These are phyloP conservation scores for Ricinus communis DNA, from an alignment of 345 rosid species.

Conservation along the genomic window DNA sequence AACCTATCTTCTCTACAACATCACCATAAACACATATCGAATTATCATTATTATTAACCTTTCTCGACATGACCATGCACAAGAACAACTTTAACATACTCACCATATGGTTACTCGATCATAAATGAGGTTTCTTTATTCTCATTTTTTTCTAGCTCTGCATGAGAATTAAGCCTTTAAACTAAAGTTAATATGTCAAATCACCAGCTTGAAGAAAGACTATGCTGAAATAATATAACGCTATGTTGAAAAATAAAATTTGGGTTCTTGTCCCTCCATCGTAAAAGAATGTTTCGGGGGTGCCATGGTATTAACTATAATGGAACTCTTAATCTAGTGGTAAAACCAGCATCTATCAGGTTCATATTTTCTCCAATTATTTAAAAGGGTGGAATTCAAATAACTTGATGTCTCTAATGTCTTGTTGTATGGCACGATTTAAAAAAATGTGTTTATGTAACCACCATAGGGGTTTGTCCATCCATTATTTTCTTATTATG, in stretches of 20 bases:
- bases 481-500: background rate
- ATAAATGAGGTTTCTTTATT: background rate
- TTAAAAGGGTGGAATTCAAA: background rate
- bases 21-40: too few relatives aligned
- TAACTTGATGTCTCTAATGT: background rate
- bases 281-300: too few relatives aligned
- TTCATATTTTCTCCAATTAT: background rate
- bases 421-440: background rate
- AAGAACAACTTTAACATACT: background rate
- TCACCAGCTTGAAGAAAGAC: background rate
- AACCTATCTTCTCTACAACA: too few relatives aligned
- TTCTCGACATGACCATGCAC: too few relatives aligned
- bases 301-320: background rate
- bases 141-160: too few relatives aligned
- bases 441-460: background rate
- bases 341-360: background rate
- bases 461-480: background rate
- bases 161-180: background rate
- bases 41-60: too few relatives aligned
- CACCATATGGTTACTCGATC: background rate
- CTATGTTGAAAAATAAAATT: too few relatives aligned
- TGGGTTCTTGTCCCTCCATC: background rate
- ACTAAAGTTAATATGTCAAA: too few relatives aligned
- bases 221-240: background rate
- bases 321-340: background rate